Evolutionary conservation across 2,329 filamentous ascomycete genomes (phyloP).

Genomic region (Emmonsiellopsis sp.): DNA sequence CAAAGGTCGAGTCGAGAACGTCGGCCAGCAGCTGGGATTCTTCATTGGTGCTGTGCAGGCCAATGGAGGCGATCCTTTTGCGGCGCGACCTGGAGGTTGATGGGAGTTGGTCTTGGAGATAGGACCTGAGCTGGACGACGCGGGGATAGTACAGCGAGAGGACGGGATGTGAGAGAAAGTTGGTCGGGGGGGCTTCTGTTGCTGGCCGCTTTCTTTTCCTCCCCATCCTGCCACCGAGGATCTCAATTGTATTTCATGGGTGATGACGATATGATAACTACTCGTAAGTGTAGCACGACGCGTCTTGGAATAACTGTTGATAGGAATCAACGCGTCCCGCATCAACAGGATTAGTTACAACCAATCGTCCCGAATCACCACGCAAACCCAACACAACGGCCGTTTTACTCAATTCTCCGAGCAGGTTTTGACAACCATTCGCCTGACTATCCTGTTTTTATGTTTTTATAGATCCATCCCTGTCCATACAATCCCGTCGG

Average conservation of each 20-base stretch:
- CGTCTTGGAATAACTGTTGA: too few species aligned
- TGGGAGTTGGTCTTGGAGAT: conserved; percentile 59
- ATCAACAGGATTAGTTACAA: not conserved
- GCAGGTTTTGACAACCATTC: not conserved
- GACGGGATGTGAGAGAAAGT: conserved; percentile 56
- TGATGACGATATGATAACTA: too few species aligned
- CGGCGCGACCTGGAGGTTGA: conserved; percentile 50
- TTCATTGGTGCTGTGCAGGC: conserved; percentile 7
- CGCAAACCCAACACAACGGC: not conserved
- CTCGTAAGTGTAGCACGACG: too few species aligned
- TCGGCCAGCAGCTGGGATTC: conserved; percentile 31
- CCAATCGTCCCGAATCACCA: not conserved
- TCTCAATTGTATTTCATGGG: too few species aligned
- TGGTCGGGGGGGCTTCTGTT: conserved; percentile 13
- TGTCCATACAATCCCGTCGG: too few species aligned
- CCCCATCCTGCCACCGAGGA: conserved; percentile 21
- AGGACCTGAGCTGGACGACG: conserved; percentile 60
- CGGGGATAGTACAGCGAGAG: conserved; percentile 59
- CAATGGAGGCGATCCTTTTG: conserved; percentile 34
- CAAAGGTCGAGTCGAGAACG: conserved; percentile 61
- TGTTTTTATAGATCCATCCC: too few species aligned
- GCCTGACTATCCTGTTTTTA: too few species aligned
- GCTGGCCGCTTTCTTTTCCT: conserved; percentile 36
- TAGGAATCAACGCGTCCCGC: too few species aligned
- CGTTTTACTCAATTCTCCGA: not conserved